Evolutionary conservation across 1,139 yeast species (phyloP).

Genomic region (Petasospora fabianii): DNA sequence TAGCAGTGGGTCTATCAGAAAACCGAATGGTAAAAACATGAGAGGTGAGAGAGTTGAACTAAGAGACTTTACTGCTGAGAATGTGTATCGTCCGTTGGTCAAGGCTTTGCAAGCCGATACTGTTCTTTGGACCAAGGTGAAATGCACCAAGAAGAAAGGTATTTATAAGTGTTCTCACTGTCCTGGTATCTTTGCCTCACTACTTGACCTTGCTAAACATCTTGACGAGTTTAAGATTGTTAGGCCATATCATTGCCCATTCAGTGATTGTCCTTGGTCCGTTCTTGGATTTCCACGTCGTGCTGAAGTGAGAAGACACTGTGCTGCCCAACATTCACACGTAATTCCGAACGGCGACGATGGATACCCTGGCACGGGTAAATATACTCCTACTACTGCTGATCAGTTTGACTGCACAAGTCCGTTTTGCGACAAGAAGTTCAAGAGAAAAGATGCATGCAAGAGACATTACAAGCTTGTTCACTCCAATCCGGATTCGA

Average conservation of each 20-base stretch:
- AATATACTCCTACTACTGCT: not conserved
- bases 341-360: constrained; percentile 2
- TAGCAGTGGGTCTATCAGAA: not conserved
- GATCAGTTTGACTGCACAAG: constrained; percentile 32
- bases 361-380: not conserved
- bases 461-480: constrained; percentile 52
- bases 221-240: constrained; percentile 40
- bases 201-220: constrained; percentile 43
- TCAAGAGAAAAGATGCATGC: constrained; percentile 55
- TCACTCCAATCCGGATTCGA: constrained; percentile 42
- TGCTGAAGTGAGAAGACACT: constrained; percentile 60
- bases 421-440: constrained; percentile 46
- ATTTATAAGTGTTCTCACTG: constrained; percentile 52
- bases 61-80: too few relatives aligned
- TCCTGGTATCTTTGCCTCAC: constrained; percentile 36
- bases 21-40: too few relatives aligned
- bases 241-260: constrained; percentile 50
- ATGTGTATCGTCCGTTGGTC: constrained; percentile 11
- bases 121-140: constrained; percentile 24
- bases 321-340: constrained; percentile 49
- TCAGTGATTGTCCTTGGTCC: constrained; percentile 56
- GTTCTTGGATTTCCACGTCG: constrained; percentile 56
- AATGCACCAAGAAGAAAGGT: constrained; percentile 41
- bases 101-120: constrained; percentile 13
- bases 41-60: too few relatives aligned